phyloP scores from a whole-genome alignment of 768 basidiomycete species.

The Tremella yokohamensis region DNA sequence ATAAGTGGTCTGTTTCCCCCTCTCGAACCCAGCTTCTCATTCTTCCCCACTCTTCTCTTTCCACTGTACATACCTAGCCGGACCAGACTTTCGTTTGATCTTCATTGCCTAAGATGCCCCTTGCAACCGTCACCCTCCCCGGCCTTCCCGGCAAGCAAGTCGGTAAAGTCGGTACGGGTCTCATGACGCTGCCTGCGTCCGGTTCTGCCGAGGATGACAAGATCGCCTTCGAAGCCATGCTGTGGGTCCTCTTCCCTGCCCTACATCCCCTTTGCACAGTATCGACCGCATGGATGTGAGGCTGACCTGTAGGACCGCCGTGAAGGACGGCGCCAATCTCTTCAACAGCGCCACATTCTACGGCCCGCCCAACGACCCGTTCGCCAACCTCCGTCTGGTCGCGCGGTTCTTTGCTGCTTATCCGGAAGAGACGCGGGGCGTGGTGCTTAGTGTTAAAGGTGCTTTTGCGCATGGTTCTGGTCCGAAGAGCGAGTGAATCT shows the following conservation, averaged over 20 bases:
- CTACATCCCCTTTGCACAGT: background rate
- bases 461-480: conserved; percentile 20
- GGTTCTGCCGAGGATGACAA: conserved; percentile 1
- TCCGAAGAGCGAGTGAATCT: conserved; percentile 12
- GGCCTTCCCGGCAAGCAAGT: conserved; percentile 9
- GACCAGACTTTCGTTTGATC: conserved; percentile 21
- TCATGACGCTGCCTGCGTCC: conserved; percentile 3
- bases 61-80: conserved; percentile 29
- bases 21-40: conserved; percentile 12
- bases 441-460: conserved; percentile 57
- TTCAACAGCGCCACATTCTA: conserved; percentile 59
- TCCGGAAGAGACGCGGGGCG: conserved; percentile 52
- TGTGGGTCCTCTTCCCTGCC: conserved; percentile 1
- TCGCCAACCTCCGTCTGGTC: conserved; percentile 56
- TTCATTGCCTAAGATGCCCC: conserved; percentile 6
- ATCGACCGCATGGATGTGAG: background rate
- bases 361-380: conserved; percentile 50
- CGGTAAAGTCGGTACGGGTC: conserved; percentile 4
- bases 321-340: conserved; percentile 35
- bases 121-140: conserved; percentile 39
- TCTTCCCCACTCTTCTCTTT: conserved; percentile 2
- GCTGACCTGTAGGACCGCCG: conserved; percentile 24
- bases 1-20: too few species aligned
- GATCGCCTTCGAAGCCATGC: conserved; percentile 1
- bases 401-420: conserved; percentile 55